Base-by-base conservation (phyloP, 768 basidiomycete species). In the Mrakia frigida region DNA sequence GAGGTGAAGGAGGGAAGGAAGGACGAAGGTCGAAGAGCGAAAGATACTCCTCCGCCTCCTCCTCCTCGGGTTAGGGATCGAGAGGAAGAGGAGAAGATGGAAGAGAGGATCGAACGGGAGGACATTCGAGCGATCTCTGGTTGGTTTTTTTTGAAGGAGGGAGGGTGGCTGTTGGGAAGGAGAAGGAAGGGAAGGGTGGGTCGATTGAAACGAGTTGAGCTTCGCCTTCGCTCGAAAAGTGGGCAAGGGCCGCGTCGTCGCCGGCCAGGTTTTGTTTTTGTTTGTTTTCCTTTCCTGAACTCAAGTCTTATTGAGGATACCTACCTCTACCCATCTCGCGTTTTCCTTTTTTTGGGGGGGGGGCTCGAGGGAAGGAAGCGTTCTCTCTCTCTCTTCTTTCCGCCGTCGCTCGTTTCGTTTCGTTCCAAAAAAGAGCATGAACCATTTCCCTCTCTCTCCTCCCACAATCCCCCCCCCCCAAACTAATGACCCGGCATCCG, bases 181-280 rank as follows among this genome's bases (percentile, higher is more conserved):
- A 37, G 61, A 37, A 85, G 13, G 86, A 86, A 5, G 88, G 86
- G 23, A 87, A 85, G 0, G 87, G 37, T 0, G 14, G 43, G 43
- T 43, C 43, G 23, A 68, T 1, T 37, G 21, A 28, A 28, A 35
- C 6, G 31, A 31, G 33, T 18, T 68, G 65, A 68, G 65, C 65
- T 67, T n/a, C n/a, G n/a, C n/a, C n/a, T n/a, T n/a, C 37, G 28
- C 6, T 37, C 33, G 33, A 37, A 31, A 31, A 31, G 61, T 31
- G 2, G 31, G 61, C 31, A 25, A 25, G 31, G 9, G 61, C 28
- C n/a, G 7, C 28, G 13, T 9, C 61, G 61, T 33, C 61, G 61
- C 28, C 61, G 61, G 56, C 23, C 11, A 59, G 56, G 56, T 10
- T 31, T 59, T 43, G 43, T 43, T 43, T 43, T 43, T 43, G 43